phyloP scores from a whole-genome alignment of 2,329 filamentous ascomycete species.

The Fusarium luffae region DNA sequence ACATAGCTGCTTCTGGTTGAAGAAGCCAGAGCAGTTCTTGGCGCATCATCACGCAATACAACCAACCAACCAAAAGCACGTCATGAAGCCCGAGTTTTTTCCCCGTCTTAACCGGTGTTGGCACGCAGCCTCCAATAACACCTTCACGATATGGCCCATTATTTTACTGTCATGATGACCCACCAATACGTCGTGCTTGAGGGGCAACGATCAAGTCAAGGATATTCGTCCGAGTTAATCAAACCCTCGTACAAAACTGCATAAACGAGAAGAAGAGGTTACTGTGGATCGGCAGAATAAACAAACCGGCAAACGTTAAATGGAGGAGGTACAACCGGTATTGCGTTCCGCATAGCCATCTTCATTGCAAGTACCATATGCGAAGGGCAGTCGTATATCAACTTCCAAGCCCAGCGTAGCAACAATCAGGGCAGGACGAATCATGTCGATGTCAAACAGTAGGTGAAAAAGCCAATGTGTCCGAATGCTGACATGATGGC shows the following conservation, averaged over 20 bases:
- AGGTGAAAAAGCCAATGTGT: constrained; percentile 28
- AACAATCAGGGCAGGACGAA: not conserved
- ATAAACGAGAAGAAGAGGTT: not conserved
- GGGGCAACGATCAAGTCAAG: constrained; percentile 13
- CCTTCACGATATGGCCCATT: constrained; percentile 6
- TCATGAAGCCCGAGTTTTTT: not conserved
- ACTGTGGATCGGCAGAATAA: constrained; percentile 29
- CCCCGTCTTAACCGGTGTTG: not conserved
- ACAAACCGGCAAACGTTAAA: constrained; percentile 19
- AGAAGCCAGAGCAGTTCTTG: not conserved
- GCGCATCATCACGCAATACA: not conserved
- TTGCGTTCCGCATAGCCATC: constrained; percentile 35
- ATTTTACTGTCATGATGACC: not conserved
- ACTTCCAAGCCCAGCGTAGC: constrained; percentile 24
- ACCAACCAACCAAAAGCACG: not conserved
- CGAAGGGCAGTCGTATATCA: not conserved
- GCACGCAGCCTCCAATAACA: constrained; percentile 2
- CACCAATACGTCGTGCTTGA: constrained; percentile 10
- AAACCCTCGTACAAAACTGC: constrained; percentile 26
- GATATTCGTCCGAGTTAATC: constrained; percentile 33
- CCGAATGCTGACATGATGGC: constrained; percentile 41
- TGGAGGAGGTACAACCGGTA: constrained; percentile 35
- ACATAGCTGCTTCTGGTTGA: not conserved
- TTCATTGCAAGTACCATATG: constrained; percentile 7
- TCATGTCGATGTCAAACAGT: constrained; percentile 5